phyloP scores from a whole-genome alignment of 163 green algal species.

The Scenedesmus sp. region DNA sequence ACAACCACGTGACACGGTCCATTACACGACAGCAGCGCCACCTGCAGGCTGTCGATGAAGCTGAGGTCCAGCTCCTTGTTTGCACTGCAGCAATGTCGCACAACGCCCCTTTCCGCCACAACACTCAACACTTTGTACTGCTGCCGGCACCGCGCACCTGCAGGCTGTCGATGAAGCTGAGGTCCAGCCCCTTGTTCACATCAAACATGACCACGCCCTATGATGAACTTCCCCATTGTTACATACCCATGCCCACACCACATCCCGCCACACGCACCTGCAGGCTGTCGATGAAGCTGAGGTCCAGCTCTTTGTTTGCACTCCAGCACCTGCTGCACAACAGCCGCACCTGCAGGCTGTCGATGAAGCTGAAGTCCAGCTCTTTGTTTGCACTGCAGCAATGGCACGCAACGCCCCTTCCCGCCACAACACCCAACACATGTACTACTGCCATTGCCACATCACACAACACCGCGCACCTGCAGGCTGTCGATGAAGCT shows the following conservation, averaged over 20 bases:
- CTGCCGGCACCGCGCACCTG: slow-evolving; percentile 77
- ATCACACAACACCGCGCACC: slow-evolving; percentile 61
- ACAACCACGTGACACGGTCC: background rate
- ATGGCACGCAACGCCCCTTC: background rate
- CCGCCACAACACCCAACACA: background rate
- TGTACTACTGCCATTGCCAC: background rate
- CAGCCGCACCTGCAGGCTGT: slow-evolving; percentile 91
- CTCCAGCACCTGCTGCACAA: background rate
- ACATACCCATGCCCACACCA: too few species aligned
- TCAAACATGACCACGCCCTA: too few species aligned
- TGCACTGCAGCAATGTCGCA: slow-evolving; percentile 48
- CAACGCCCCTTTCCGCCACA: background rate
- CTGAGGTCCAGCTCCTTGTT: slow-evolving; percentile 92
- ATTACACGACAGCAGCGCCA: slow-evolving; percentile 77
- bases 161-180: slow-evolving; percentile 94
- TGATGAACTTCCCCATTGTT: too few species aligned
- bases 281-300: slow-evolving; percentile 95
- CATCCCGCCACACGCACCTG: slow-evolving; percentile 71
- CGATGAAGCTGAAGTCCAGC: slow-evolving; percentile 92
- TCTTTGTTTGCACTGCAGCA: slow-evolving; percentile 61
- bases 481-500: slow-evolving; percentile 96
- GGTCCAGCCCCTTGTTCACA: slow-evolving; percentile 83
- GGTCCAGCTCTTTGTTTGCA: slow-evolving; percentile 84
- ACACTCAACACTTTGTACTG: background rate
- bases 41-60: slow-evolving; percentile 90